A percentile compares a stretch with the other conserved stretches of the same genome.
phyloP scores from a whole-genome alignment of 345 rosid genomes.

The Kernera saxatilis region DNA sequence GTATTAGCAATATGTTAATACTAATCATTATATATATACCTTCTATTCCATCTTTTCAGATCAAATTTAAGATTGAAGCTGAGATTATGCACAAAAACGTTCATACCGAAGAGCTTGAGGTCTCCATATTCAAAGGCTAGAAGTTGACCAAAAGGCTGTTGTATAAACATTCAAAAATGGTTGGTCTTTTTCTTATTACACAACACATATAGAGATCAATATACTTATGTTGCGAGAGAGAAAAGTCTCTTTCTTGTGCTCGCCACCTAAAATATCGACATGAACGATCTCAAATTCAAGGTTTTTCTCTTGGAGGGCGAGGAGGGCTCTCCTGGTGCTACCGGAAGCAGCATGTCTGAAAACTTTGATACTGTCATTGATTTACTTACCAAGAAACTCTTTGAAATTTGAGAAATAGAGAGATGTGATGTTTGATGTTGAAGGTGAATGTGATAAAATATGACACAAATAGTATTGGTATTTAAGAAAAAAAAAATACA shows the following conservation, averaged over 20 bases:
- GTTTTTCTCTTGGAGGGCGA: constrained; percentile 19
- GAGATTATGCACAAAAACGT: too few relatives aligned
- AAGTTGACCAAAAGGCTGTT: constrained; percentile 75
- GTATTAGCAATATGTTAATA: too few relatives aligned
- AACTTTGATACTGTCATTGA: constrained; percentile 7
- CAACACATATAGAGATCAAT: neutral
- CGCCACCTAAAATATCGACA: neutral
- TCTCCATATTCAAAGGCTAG: constrained; percentile 68
- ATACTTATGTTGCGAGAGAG: constrained; percentile 7
- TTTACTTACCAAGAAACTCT: too few relatives aligned
- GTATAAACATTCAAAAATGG: neutral
- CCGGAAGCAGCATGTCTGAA: neutral
- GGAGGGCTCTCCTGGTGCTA: constrained; percentile 9
- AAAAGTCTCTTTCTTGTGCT: constrained; percentile 10
- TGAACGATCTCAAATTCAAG: constrained; percentile 12
- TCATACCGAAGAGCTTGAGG: constrained; percentile 60
- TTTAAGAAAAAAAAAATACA: too few relatives aligned
- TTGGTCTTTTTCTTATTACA: too few relatives aligned
- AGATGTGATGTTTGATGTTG: too few relatives aligned
- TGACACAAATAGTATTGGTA: too few relatives aligned
- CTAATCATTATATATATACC: too few relatives aligned
- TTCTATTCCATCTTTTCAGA: too few relatives aligned
- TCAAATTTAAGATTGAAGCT: neutral
- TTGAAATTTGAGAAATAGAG: too few relatives aligned
- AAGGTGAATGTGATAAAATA: too few relatives aligned